These are phyloP conservation scores for Esteya vermicola DNA, from an alignment of 2,329 filamentous ascomycete species.

Conservation along the genomic window DNA sequence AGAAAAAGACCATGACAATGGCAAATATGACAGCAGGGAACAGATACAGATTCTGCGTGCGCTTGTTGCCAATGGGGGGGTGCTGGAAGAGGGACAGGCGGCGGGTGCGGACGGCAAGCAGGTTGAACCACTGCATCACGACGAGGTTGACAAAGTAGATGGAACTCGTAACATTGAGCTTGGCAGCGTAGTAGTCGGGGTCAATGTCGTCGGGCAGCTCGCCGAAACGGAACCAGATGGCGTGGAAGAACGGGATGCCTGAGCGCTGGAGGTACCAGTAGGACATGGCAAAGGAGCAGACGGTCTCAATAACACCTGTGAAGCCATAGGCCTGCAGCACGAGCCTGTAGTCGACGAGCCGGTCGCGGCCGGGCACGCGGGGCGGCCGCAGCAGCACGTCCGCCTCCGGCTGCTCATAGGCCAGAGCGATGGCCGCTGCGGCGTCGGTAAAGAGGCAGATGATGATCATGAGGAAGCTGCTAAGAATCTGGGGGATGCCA, in stretches of 20 bases:
- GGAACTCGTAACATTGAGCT: slow-evolving; percentile 51
- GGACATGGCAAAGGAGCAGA: slow-evolving; percentile 47
- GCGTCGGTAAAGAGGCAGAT: slow-evolving; percentile 68
- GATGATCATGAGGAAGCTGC: slow-evolving; percentile 58
- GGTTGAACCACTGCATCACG: slow-evolving; percentile 70
- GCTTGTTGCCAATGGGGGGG: slow-evolving; percentile 49
- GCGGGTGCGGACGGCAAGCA: slow-evolving; percentile 54
- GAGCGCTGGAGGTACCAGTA: slow-evolving; percentile 50
- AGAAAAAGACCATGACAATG: slow-evolving; percentile 54
- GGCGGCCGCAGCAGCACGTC: slow-evolving; percentile 58
- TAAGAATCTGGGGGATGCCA: slow-evolving; percentile 59
- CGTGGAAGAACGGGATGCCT: slow-evolving; percentile 45
- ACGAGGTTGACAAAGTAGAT: slow-evolving; percentile 74
- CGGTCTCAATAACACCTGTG: slow-evolving; percentile 49
- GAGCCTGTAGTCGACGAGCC: slow-evolving; percentile 59
- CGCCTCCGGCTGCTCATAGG: slow-evolving; percentile 64
- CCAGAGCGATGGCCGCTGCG: slow-evolving; percentile 55
- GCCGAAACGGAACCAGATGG: slow-evolving; percentile 54
- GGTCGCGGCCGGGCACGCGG: slow-evolving; percentile 53
- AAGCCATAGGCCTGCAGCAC: slow-evolving; percentile 60
- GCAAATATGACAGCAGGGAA: slow-evolving; percentile 59
- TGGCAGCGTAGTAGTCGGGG: slow-evolving; percentile 35
- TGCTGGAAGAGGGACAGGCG: slow-evolving; percentile 58
- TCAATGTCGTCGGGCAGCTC: slow-evolving; percentile 32
- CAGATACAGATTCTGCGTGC: slow-evolving; percentile 52